Evolutionary conservation across 2,329 filamentous ascomycete genomes (phyloP).

Genomic region (Epicoccum sorghinum): DNA sequence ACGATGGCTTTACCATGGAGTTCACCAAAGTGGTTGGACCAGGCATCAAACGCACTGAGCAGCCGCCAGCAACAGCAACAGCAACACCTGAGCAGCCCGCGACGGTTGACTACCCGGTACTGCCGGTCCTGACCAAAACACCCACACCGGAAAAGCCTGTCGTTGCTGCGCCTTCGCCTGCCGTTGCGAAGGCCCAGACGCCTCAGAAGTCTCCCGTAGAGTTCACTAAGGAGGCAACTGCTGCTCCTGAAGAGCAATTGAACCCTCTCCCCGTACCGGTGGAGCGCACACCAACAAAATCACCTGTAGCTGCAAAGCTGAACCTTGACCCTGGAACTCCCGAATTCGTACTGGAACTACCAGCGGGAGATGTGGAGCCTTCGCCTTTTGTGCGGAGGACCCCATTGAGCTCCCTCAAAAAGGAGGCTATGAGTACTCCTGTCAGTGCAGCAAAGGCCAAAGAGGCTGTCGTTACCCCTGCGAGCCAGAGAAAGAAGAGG

Average conservation of each 20-base stretch:
- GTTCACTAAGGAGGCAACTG: conserved; percentile 14
- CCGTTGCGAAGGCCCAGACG: conserved; percentile 24
- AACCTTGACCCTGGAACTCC: conserved; percentile 38
- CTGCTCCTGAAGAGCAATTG: conserved; percentile 20
- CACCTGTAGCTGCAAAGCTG: conserved; percentile 30
- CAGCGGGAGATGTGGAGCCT: conserved; percentile 41
- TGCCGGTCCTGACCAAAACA: conserved; percentile 7
- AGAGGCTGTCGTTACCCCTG: conserved; percentile 24
- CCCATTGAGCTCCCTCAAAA: conserved; percentile 28
- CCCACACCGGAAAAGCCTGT: conserved; percentile 18
- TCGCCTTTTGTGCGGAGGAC: conserved; percentile 42
- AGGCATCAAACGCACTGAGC: conserved; percentile 45
- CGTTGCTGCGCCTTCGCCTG: conserved; percentile 1
- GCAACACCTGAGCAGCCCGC: conserved; percentile 29
- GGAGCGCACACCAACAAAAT: conserved; percentile 32
- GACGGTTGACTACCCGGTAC: conserved; percentile 11
- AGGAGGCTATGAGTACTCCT: conserved; percentile 33
- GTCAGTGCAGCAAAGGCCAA: conserved; percentile 24
- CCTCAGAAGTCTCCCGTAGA: conserved; percentile 35
- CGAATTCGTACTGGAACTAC: conserved; percentile 32
- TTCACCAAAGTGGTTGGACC: conserved; percentile 56
- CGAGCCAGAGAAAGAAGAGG: conserved; percentile 21
- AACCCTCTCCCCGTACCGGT: conserved; percentile 6
- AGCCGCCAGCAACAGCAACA: conserved; percentile 22
- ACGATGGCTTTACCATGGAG: conserved; percentile 59